Conservation (phyloP, 139 green algal genomes). For the Microglena sp. region DNA sequence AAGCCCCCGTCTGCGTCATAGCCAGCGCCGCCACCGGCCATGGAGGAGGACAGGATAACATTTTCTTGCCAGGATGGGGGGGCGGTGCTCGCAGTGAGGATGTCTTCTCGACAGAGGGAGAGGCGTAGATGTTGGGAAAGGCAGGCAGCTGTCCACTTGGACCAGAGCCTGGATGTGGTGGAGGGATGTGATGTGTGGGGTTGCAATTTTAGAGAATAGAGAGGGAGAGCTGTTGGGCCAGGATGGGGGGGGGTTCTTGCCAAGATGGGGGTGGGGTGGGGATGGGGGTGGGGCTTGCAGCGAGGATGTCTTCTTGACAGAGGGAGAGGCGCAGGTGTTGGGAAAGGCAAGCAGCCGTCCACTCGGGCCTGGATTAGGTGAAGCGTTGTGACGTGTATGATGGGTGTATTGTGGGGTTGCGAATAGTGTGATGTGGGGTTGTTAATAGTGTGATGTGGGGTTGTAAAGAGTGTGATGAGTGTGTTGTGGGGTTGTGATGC, state of each 20-base stretch:
- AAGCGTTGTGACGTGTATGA: too few species aligned
- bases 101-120: slow-evolving; percentile 28
- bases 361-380: slow-evolving; percentile 21
- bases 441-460: too few species aligned
- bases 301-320: slow-evolving; percentile 34
- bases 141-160: slow-evolving; percentile 43
- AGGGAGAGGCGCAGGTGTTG: slow-evolving; percentile 26
- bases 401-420: too few species aligned
- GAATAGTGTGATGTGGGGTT: too few species aligned
- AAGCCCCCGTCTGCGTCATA: slow-evolving; percentile 12
- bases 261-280: slow-evolving; percentile 56
- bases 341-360: slow-evolving; percentile 45
- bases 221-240: not conserved
- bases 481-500: not conserved
- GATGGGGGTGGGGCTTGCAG: slow-evolving; percentile 11
- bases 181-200: too few species aligned
- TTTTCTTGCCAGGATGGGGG: slow-evolving; percentile 49
- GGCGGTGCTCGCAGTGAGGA: slow-evolving; percentile 25
- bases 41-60: slow-evolving; percentile 12
- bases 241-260: slow-evolving; percentile 22
- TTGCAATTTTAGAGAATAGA: too few species aligned
- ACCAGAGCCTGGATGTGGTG: not conserved
- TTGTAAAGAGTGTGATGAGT: not conserved
- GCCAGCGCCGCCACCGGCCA: not conserved
- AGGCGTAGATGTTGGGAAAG: slow-evolving; percentile 32